Evolutionary conservation across 352 stramenopile species (phyloP), one percentile per base, ranked within the genome.

Genomic region (Bremia lactucae): DNA sequence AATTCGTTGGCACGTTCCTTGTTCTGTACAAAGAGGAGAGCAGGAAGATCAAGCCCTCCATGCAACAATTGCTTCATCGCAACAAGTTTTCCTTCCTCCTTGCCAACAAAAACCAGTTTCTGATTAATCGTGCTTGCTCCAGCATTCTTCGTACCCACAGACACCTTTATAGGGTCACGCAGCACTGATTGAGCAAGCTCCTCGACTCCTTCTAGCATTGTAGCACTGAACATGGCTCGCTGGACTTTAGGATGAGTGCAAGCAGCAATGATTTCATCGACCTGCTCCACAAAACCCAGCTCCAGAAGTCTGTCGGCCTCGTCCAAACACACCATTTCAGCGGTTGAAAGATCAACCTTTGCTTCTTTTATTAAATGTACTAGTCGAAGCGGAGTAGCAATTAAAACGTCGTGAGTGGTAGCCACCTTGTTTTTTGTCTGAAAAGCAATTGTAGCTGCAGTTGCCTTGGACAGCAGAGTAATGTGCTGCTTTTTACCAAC

Each of bases 251-350:
- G 69, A 38, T 88, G 50, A 20, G 88, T 87, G 42, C 96, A 93
- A 6, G 87, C 73, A 21, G 80, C 77, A 22, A 99, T 84, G 49
- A 99, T 89, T 33, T 95, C 85, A 64, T 99, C 96, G 40, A 99
- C 95, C 65, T 99, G 96, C 46, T 90, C 72, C 15, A 98, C 65
- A 55, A 98, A 97, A 24, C 81, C 87, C 66, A 94, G 77, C 44
- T 99, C 96, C 28, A 99, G 93, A 6, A 99, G 68, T 50, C 96
- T 90, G 68, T 99, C 97, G 9, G 94, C 96, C 73, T 99, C 97
- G 65, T 99, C 96, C 11, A 99, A 62, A 31, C 97, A 95, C 8
- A 99, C 71, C 38, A 98, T 83, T 48, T 96, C 72, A 48, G 96
- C 83, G 24, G 62, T 93, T 6, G 66, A 76, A 10, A 83, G 49